phyloP scores from a whole-genome alignment of 345 rosid genomes.

The Salix suchowensis region DNA sequence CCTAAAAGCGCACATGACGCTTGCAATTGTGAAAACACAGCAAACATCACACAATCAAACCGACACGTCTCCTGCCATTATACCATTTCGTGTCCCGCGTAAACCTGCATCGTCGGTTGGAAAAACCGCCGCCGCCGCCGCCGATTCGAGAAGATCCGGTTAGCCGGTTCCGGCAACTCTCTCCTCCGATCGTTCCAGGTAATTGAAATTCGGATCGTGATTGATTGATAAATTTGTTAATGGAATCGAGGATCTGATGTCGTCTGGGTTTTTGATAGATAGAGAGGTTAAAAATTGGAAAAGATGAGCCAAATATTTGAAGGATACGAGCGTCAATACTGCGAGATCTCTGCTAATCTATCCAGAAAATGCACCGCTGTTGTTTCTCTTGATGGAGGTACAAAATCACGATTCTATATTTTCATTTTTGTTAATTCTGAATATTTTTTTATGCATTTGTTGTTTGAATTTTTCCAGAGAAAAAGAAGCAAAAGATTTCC shows the following conservation, averaged over 20 bases:
- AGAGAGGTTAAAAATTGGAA: background rate
- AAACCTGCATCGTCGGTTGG: background rate
- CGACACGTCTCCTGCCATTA: background rate
- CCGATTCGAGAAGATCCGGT: background rate
- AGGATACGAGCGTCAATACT: slow-evolving; percentile 30
- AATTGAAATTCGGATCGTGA: background rate
- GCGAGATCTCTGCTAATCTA: slow-evolving; percentile 29
- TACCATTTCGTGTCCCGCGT: background rate
- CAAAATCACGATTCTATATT: background rate
- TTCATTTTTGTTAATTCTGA: background rate
- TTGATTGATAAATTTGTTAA: background rate
- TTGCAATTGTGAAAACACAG: background rate
- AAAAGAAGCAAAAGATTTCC: slow-evolving; percentile 28
- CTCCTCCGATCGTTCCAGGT: background rate
- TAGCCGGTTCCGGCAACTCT: background rate
- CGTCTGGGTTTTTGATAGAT: background rate
- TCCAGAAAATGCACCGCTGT: slow-evolving; percentile 25
- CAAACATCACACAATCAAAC: too few relatives aligned
- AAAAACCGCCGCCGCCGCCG: background rate
- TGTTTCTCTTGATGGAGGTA: slow-evolving; percentile 26
- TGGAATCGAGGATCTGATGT: background rate
- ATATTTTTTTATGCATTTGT: background rate
- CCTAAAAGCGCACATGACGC: background rate
- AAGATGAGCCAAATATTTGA: slow-evolving; percentile 29
- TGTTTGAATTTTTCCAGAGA: slow-evolving; percentile 14